These are phyloP conservation scores for Cryptococcus sp. DNA, from an alignment of 1,284 basidiomycete species.

Conservation along the genomic window DNA sequence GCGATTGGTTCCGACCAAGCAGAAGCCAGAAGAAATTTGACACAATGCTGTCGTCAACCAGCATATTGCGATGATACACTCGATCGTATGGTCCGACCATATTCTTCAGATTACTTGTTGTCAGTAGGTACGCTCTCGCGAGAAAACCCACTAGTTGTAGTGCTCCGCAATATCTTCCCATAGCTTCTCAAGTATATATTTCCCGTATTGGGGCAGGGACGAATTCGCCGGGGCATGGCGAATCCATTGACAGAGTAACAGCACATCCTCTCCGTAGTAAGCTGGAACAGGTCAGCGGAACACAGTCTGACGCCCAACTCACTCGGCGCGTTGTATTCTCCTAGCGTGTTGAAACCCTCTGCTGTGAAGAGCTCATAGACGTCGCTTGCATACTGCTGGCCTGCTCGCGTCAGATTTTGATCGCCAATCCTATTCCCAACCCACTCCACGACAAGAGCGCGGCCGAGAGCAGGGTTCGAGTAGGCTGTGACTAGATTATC, in stretches of 20 bases:
- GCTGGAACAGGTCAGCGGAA: slow-evolving; percentile 1
- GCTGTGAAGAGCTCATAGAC: slow-evolving; percentile 24
- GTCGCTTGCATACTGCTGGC: slow-evolving; percentile 18
- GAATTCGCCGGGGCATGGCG: slow-evolving; percentile 15
- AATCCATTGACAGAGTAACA: slow-evolving; percentile 17
- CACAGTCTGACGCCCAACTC: neutral
- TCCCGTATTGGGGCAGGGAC: slow-evolving; percentile 10
- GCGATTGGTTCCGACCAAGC: slow-evolving; percentile 13
- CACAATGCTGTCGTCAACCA: slow-evolving; percentile 20
- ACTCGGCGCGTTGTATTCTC: slow-evolving; percentile 24
- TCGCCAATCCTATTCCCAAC: slow-evolving; percentile 17
- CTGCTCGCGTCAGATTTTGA: slow-evolving; percentile 17
- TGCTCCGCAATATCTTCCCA: slow-evolving; percentile 24
- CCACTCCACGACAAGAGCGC: slow-evolving; percentile 19
- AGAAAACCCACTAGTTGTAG: slow-evolving; percentile 18
- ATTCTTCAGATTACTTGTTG: slow-evolving; percentile 16
- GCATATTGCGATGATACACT: slow-evolving; percentile 23
- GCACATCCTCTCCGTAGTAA: slow-evolving; percentile 19
- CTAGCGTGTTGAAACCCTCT: slow-evolving; percentile 18
- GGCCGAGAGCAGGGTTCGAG: slow-evolving; percentile 19
- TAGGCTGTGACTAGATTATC: slow-evolving; percentile 27
- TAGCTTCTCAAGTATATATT: slow-evolving; percentile 16
- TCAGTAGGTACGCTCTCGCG: too few species aligned
- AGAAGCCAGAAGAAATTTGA: slow-evolving; percentile 22
- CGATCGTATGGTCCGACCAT: slow-evolving; percentile 25